Conservation (phyloP, 352 stramenopile genomes). For the Thraustochytrium sp. region DNA sequence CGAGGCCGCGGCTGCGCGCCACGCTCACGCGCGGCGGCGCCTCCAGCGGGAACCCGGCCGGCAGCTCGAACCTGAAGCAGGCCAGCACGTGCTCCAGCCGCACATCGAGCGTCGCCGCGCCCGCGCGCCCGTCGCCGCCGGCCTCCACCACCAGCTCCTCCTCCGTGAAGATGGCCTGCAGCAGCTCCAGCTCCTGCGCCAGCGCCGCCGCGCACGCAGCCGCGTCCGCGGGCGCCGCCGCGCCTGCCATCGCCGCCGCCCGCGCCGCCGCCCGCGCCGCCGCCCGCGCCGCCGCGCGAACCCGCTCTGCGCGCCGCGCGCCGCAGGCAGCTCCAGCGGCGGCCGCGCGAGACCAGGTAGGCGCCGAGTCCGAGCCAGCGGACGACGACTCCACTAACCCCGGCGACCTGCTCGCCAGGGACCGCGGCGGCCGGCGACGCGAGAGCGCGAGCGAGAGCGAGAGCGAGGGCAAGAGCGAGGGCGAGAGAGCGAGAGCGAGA, state of each 20-base stretch:
- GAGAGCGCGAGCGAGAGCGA: too few species aligned
- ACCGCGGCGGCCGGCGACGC: too few species aligned
- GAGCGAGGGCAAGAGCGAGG: too few species aligned
- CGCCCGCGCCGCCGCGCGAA: too few species aligned
- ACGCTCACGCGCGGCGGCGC: background rate
- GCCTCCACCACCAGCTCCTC: background rate
- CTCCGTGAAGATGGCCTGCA: background rate
- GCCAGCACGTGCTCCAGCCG: background rate
- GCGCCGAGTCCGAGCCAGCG: too few species aligned
- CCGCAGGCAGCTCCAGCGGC: too few species aligned
- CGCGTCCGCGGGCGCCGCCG: background rate
- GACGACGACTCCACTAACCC: too few species aligned
- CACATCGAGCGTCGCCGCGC: background rate
- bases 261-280: background rate
- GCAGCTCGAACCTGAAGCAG: background rate
- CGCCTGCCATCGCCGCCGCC: background rate
- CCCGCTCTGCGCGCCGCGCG: too few species aligned
- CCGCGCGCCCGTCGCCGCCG: background rate
- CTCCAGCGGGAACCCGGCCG: background rate
- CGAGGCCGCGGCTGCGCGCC: background rate
- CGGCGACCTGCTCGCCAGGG: too few species aligned
- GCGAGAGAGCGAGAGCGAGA: too few species aligned
- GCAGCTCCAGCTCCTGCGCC: conserved; percentile 30
- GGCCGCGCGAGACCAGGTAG: too few species aligned
- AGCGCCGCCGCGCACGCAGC: background rate